These are phyloP conservation scores for Xylariaceae sp. DNA, from an alignment of 2,329 filamentous ascomycete genomes.

Conservation along the genomic window DNA sequence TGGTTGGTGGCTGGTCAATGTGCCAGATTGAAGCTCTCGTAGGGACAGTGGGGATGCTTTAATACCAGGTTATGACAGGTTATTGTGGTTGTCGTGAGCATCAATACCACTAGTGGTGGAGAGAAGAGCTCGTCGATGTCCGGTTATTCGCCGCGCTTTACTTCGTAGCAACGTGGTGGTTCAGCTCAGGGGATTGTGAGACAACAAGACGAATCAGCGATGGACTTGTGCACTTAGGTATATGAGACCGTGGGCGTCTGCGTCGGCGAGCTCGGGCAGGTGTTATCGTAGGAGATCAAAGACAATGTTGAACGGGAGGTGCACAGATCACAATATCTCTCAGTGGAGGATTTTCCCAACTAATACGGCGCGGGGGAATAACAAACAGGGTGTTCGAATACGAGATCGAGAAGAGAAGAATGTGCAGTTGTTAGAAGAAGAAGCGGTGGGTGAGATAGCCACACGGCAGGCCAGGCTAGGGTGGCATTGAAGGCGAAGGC, in stretches of 20 bases:
- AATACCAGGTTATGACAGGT: slow-evolving; percentile 1
- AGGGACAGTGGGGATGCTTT: slow-evolving; percentile 6
- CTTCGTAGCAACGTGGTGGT: slow-evolving; percentile 1
- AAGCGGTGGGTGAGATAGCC: slow-evolving; percentile 2
- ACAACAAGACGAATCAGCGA: slow-evolving; percentile 1
- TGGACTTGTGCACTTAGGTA: neutral
- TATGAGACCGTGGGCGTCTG: neutral
- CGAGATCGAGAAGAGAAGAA: slow-evolving; percentile 26
- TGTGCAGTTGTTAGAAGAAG: neutral
- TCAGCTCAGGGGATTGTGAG: slow-evolving; percentile 18
- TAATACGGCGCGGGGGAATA: neutral
- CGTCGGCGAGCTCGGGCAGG: neutral
- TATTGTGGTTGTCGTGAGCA: slow-evolving; percentile 3
- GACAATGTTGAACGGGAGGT: neutral
- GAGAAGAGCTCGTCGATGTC: neutral
- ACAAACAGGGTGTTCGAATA: slow-evolving; percentile 13
- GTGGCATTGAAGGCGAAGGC: neutral
- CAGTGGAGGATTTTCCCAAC: neutral
- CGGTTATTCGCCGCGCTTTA: too few relatives aligned
- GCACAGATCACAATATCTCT: neutral
- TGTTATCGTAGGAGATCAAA: neutral
- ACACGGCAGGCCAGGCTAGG: neutral
- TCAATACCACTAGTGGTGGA: slow-evolving; percentile 8
- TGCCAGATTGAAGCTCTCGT: slow-evolving; percentile 6
- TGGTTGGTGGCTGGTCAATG: neutral